A percentile compares a stretch with the other conserved stretches of the same genome.
phyloP scores from a whole-genome alignment of 1,139 yeast genomes.

The Entelexis sorbosivorans region DNA sequence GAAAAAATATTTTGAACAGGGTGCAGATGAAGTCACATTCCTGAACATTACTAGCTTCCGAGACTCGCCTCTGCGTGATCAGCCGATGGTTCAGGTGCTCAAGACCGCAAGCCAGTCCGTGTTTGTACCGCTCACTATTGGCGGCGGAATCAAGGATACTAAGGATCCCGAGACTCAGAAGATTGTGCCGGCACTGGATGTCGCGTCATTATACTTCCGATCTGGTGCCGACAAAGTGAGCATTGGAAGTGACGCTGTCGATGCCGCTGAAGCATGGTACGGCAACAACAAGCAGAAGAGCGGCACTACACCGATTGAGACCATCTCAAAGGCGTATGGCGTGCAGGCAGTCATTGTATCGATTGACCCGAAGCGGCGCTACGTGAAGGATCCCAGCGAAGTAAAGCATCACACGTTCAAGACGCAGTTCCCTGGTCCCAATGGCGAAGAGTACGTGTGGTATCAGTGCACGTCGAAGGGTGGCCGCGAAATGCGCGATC shows the following conservation, averaged over 20 bases:
- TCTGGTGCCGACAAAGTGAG: slow-evolving; percentile 97
- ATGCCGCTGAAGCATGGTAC: slow-evolving; percentile 74
- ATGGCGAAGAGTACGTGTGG: slow-evolving; percentile 80
- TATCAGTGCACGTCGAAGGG: slow-evolving; percentile 94
- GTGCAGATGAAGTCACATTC: slow-evolving; percentile 94
- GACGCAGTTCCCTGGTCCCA: slow-evolving; percentile 55
- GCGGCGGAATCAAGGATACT: slow-evolving; percentile 92
- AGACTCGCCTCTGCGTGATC: slow-evolving; percentile 79
- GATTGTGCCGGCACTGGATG: slow-evolving; percentile 68
- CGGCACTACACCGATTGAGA: slow-evolving; percentile 80
- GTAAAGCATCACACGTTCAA: slow-evolving; percentile 52
- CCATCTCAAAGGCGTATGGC: slow-evolving; percentile 84
- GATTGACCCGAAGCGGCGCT: slow-evolving; percentile 85
- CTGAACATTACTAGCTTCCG: slow-evolving; percentile 90
- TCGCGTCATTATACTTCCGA: slow-evolving; percentile 80
- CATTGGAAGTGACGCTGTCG: slow-evolving; percentile 94
- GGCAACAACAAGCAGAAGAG: slow-evolving; percentile 44
- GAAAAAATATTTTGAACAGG: slow-evolving; percentile 75
- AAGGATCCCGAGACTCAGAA: slow-evolving; percentile 67
- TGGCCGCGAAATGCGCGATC: slow-evolving; percentile 77
- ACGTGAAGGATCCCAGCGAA: slow-evolving; percentile 49
- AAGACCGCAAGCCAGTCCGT: slow-evolving; percentile 74
- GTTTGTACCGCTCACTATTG: slow-evolving; percentile 92
- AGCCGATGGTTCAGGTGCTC: slow-evolving; percentile 89
- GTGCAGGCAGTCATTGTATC: slow-evolving; percentile 95